Evolutionary conservation across 495 filamentous ascomycete species (phyloP).

Genomic region (Terfezia boudieri): DNA sequence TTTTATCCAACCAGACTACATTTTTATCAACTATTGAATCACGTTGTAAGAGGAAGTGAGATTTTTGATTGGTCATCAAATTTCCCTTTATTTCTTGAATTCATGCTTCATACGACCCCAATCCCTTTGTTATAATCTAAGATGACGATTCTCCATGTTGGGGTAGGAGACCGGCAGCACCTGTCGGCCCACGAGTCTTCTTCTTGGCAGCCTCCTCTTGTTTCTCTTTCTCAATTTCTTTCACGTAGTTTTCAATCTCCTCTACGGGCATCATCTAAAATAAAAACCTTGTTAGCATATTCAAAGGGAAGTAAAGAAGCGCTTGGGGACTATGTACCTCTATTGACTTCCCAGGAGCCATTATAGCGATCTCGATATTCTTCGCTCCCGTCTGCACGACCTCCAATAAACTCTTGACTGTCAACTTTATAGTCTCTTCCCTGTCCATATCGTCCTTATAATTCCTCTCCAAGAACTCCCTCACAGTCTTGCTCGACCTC

Average conservation of each 20-base stretch:
- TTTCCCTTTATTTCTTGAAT: too few relatives aligned
- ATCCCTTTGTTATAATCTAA: too few relatives aligned
- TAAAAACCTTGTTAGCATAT: not conserved
- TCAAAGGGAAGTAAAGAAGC: not conserved
- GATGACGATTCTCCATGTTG: not conserved
- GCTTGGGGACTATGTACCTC: conserved; percentile 24
- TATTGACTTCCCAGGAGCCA: conserved; percentile 77
- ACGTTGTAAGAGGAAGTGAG: too few relatives aligned
- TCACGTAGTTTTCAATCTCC: conserved; percentile 88
- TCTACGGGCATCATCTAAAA: conserved; percentile 65
- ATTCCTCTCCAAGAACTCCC: conserved; percentile 93
- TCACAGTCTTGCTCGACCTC: conserved; percentile 91
- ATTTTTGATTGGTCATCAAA: too few relatives aligned
- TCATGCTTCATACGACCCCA: too few relatives aligned
- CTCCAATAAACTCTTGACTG: conserved; percentile 92
- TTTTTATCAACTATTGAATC: too few relatives aligned
- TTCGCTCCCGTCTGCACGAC: conserved; percentile 97
- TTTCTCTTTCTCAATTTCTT: conserved; percentile 97
- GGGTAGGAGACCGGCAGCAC: not conserved
- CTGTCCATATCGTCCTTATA: conserved; percentile 94
- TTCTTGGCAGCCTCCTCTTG: conserved; percentile 94
- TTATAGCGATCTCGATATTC: conserved; percentile 98
- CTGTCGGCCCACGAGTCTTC: conserved; percentile 35
- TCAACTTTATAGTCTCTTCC: conserved; percentile 86
- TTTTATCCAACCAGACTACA: too few relatives aligned